Conservation (phyloP, 108 stramenopile species). For the Nitzschia sp. region DNA sequence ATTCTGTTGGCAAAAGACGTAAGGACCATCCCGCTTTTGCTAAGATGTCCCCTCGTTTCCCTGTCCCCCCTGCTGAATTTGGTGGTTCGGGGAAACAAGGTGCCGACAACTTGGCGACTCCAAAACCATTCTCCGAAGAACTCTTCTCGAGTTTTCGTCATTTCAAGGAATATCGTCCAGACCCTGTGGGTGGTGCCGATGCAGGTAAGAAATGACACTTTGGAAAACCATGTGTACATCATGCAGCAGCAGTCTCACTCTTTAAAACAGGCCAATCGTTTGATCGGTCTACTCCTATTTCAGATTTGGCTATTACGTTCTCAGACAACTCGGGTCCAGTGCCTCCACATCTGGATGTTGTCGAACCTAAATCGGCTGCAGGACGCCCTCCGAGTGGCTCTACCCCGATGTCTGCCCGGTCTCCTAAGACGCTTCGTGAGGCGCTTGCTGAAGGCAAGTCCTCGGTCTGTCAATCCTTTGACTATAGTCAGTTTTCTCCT, state of each 20-base stretch:
- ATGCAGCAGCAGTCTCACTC: not conserved
- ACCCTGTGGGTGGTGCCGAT: not conserved
- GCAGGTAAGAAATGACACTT: not conserved
- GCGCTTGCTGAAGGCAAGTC: not conserved
- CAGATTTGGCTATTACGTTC: not conserved
- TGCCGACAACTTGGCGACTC: not conserved
- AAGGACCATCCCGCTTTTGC: constrained; percentile 40
- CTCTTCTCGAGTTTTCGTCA: constrained; percentile 33
- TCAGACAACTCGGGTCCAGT: not conserved
- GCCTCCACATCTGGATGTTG: not conserved
- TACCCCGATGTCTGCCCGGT: constrained; percentile 9
- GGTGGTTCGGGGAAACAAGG: not conserved
- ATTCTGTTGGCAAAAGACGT: constrained; percentile 19
- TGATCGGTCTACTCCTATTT: not conserved
- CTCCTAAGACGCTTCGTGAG: constrained; percentile 5
- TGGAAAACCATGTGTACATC: not conserved
- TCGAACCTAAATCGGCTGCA: not conserved
- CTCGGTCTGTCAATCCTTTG: not conserved
- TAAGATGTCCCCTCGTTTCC: not conserved
- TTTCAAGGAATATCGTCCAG: constrained; percentile 13
- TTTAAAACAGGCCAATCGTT: not conserved
- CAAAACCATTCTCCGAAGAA: constrained; percentile 28
- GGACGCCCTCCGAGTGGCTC: constrained; percentile 12
- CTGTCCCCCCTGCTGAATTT: not conserved
- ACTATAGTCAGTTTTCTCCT: constrained; percentile 5